A percentile compares a stretch with the other conserved stretches of the same genome.
Conservation (phyloP, 495 filamentous ascomycete genomes). For the Penicillium lagena region DNA sequence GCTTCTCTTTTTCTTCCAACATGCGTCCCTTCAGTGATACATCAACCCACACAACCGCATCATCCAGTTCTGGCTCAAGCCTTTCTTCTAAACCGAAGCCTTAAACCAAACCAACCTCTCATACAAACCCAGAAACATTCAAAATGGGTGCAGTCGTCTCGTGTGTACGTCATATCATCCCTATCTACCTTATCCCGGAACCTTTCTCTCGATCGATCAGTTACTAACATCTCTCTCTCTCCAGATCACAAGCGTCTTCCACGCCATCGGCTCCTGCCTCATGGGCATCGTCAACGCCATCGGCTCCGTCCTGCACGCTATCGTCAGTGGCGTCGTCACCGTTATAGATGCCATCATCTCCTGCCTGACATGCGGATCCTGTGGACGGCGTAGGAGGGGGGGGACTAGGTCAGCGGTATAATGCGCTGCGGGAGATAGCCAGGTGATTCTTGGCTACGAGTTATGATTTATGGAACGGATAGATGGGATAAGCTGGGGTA, state of each 20-base stretch:
- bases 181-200: neutral
- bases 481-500: neutral
- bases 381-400: conserved; percentile 35
- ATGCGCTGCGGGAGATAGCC: neutral
- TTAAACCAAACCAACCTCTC: conserved; percentile 5
- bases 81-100: conserved; percentile 12
- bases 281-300: conserved; percentile 82
- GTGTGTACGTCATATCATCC: conserved; percentile 62
- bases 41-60: conserved; percentile 24
- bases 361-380: conserved; percentile 75
- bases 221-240: conserved; percentile 11
- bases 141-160: conserved; percentile 95
- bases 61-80: conserved; percentile 17
- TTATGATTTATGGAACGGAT: conserved; percentile 1
- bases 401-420: conserved; percentile 19
- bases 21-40: conserved; percentile 32
- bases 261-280: conserved; percentile 73
- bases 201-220: neutral
- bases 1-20: neutral
- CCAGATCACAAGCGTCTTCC: conserved; percentile 74
- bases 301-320: conserved; percentile 64
- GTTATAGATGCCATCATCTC: conserved; percentile 81
- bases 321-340: conserved; percentile 74
- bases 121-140: conserved; percentile 11
- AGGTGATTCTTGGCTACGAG: conserved; percentile 1